Conservation (phyloP, 2,329 filamentous ascomycete genomes). For the Onygena corvina region DNA sequence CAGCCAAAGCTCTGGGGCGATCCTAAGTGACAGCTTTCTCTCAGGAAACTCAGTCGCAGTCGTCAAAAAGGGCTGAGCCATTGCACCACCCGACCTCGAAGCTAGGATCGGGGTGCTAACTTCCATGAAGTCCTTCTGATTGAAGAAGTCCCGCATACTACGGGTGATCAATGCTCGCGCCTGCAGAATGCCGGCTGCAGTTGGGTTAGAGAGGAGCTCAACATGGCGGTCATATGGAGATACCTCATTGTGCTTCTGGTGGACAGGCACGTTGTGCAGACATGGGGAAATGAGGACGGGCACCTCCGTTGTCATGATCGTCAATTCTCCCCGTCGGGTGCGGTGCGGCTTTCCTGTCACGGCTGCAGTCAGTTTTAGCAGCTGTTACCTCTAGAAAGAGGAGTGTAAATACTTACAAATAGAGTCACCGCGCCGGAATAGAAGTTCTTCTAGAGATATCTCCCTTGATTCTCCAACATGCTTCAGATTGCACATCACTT, state of each 20-base stretch:
- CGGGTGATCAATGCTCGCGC: conserved; percentile 64
- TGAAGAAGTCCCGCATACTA: conserved; percentile 60
- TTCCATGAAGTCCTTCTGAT: conserved; percentile 63
- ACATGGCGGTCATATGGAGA: conserved; percentile 69
- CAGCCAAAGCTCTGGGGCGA: conserved; percentile 89
- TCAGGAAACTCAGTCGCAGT: conserved; percentile 62
- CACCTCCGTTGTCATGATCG: conserved; percentile 54
- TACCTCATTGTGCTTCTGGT: conserved; percentile 57
- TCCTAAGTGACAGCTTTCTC: conserved; percentile 62
- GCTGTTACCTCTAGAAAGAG: conserved; percentile 10
- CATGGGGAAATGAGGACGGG: conserved; percentile 65
- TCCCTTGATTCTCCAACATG: conserved; percentile 27
- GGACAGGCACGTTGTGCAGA: conserved; percentile 64
- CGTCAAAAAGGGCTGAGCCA: conserved; percentile 76
- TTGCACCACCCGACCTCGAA: conserved; percentile 70
- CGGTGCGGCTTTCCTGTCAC: conserved; percentile 58
- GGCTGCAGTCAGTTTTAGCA: conserved; percentile 36
- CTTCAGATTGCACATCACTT: conserved; percentile 61
- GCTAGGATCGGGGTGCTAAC: conserved; percentile 85
- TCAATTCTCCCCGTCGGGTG: conserved; percentile 63
- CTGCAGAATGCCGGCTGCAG: conserved; percentile 56
- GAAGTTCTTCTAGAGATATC: conserved; percentile 39
- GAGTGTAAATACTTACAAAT: conserved; percentile 49
- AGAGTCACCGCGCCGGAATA: conserved; percentile 70
- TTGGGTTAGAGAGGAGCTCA: conserved; percentile 66